phyloP scores from a whole-genome alignment of 2,329 filamentous ascomycete species.

The Trichoderma semiorbis region DNA sequence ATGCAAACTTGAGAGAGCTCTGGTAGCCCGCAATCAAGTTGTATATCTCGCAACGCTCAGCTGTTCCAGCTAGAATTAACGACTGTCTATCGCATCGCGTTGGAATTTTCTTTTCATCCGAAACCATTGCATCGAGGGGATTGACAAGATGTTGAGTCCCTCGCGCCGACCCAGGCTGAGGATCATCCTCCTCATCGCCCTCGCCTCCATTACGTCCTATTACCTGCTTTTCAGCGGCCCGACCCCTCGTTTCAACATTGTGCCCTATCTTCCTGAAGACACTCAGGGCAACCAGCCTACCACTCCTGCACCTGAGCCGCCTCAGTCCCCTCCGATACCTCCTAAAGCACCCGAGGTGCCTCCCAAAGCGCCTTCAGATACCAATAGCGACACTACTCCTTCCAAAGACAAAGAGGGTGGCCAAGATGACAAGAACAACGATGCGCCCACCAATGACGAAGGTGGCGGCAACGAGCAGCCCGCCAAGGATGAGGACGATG shows the following conservation, averaged over 20 bases:
- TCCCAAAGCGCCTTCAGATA: not conserved
- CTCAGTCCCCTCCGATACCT: not conserved
- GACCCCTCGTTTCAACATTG: slow-evolving; percentile 33
- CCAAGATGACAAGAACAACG: not conserved
- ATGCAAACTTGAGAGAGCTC: slow-evolving; percentile 17
- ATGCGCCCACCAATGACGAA: not conserved
- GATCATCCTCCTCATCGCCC: slow-evolving; percentile 39
- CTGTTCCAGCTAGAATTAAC: not conserved
- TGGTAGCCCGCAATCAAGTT: slow-evolving; percentile 6
- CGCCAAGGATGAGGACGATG: slow-evolving; percentile 14
- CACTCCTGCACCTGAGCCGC: not conserved
- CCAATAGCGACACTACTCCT: not conserved
- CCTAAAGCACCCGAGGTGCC: not conserved
- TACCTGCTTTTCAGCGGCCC: slow-evolving; percentile 41
- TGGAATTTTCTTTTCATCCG: not conserved
- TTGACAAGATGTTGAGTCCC: slow-evolving; percentile 35
- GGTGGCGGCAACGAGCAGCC: not conserved
- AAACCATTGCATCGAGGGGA: slow-evolving; percentile 12
- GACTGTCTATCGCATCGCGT: not conserved
- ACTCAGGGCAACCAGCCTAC: not conserved
- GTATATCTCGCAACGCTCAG: not conserved
- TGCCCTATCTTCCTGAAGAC: slow-evolving; percentile 30
- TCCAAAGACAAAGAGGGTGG: not conserved
- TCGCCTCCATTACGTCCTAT: slow-evolving; percentile 42
- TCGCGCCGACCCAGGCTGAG: slow-evolving; percentile 39